phyloP scores from a whole-genome alignment of 805 yeast genomes.

The Naumovozyma baii region DNA sequence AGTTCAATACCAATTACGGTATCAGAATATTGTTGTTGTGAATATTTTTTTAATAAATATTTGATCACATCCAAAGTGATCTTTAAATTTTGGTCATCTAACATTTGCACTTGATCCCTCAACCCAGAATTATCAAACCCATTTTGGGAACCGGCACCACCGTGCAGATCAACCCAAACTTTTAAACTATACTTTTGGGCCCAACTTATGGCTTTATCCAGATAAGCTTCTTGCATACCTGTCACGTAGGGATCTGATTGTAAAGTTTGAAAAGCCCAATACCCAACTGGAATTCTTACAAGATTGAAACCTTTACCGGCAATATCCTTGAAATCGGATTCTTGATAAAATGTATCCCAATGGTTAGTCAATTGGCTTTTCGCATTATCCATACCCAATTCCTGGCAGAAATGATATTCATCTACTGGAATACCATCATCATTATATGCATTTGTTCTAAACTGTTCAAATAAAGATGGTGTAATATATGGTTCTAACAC shows the following conservation, averaged over 20 bases:
- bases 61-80: slow-evolving; percentile 48
- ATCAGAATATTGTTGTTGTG: slow-evolving; percentile 48
- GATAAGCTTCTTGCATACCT: slow-evolving; percentile 58
- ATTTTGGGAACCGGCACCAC: slow-evolving; percentile 92
- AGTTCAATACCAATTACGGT: slow-evolving; percentile 77
- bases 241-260: slow-evolving; percentile 71
- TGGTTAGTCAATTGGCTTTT: slow-evolving; percentile 45
- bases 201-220: slow-evolving; percentile 76
- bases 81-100: slow-evolving; percentile 39
- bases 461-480: slow-evolving; percentile 59
- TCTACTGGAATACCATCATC: slow-evolving; percentile 57
- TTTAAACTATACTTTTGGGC: slow-evolving; percentile 49
- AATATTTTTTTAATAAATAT: slow-evolving; percentile 53
- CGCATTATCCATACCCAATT: slow-evolving; percentile 55
- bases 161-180: slow-evolving; percentile 90
- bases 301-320: slow-evolving; percentile 59
- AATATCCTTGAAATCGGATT: slow-evolving; percentile 56
- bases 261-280: slow-evolving; percentile 73
- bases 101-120: slow-evolving; percentile 52
- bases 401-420: slow-evolving; percentile 60
- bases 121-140: slow-evolving; percentile 92
- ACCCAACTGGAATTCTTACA: slow-evolving; percentile 87
- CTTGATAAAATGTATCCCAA: slow-evolving; percentile 73
- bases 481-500: slow-evolving; percentile 81
- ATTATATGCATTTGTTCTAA: slow-evolving; percentile 28